These are phyloP conservation scores for Murraya koenigii DNA, from an alignment of 345 rosid genomes.

Conservation along the genomic window DNA sequence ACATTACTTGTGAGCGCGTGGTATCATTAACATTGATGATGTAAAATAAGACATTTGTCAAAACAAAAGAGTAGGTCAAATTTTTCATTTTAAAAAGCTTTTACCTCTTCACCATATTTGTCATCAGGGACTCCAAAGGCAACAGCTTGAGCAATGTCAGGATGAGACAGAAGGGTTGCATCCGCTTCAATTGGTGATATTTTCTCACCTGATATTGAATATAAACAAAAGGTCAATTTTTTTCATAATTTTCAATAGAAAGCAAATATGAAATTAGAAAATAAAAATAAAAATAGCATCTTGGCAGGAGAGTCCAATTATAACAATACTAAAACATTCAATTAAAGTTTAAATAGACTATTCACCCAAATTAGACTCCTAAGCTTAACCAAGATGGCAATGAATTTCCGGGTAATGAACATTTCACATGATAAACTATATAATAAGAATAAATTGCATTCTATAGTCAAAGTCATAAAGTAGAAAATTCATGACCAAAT, in stretches of 20 bases:
- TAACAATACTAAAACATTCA: neutral
- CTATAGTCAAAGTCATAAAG: neutral
- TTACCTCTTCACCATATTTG: constrained; percentile 56
- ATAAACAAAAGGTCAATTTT: neutral
- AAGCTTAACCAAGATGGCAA: neutral
- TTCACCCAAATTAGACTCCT: neutral
- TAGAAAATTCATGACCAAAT: neutral
- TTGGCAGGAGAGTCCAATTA: neutral
- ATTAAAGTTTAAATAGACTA: neutral
- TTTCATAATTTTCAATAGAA: neutral
- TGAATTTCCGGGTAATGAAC: neutral
- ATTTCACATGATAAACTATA: too few relatives aligned
- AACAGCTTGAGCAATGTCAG: constrained; percentile 38
- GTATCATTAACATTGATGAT: neutral
- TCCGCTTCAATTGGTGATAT: constrained; percentile 56
- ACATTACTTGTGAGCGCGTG: neutral
- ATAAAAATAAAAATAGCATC: too few relatives aligned
- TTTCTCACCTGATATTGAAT: constrained; percentile 38
- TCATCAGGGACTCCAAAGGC: constrained; percentile 48
- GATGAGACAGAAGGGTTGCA: constrained; percentile 44
- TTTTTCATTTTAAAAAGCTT: too few relatives aligned
- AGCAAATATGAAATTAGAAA: too few relatives aligned
- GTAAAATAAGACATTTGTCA: neutral
- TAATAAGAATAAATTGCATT: too few relatives aligned
- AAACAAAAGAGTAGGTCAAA: neutral